phyloP scores from a whole-genome alignment of 2,329 filamentous ascomycete genomes.

The Pseudopithomyces chartarum region DNA sequence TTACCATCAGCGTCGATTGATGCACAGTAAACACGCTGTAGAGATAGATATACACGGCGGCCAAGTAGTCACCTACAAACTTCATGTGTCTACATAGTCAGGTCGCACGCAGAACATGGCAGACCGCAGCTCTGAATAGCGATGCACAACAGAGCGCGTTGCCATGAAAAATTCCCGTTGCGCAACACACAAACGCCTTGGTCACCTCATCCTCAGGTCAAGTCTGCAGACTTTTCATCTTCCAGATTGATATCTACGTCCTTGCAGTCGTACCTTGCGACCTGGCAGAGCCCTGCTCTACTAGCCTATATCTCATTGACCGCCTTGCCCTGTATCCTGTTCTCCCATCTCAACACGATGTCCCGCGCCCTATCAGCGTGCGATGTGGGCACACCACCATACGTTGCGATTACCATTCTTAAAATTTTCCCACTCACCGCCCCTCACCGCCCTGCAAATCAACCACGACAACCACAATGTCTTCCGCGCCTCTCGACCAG shows the following conservation, averaged over 20 bases:
- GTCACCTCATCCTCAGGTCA: neutral
- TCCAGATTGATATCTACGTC: neutral
- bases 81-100: too few relatives aligned
- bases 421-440: slow-evolving; percentile 40
- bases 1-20: neutral
- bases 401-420: slow-evolving; percentile 14
- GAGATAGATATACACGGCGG: neutral
- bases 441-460: slow-evolving; percentile 32
- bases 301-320: slow-evolving; percentile 24
- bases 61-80: too few relatives aligned
- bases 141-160: too few relatives aligned
- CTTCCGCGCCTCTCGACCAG: slow-evolving; percentile 30
- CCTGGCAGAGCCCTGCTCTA: slow-evolving; percentile 18
- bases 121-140: too few relatives aligned
- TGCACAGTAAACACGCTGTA: neutral
- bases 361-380: slow-evolving; percentile 35
- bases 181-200: neutral
- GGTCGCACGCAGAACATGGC: too few relatives aligned
- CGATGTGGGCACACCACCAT: slow-evolving; percentile 28
- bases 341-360: neutral
- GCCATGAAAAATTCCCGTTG: neutral
- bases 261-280: slow-evolving; percentile 10
- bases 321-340: slow-evolving; percentile 27
- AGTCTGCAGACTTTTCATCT: neutral
- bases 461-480: slow-evolving; percentile 33